Conservation (phyloP, 2,329 filamentous ascomycete species). For the Dissoconium aciculare region DNA sequence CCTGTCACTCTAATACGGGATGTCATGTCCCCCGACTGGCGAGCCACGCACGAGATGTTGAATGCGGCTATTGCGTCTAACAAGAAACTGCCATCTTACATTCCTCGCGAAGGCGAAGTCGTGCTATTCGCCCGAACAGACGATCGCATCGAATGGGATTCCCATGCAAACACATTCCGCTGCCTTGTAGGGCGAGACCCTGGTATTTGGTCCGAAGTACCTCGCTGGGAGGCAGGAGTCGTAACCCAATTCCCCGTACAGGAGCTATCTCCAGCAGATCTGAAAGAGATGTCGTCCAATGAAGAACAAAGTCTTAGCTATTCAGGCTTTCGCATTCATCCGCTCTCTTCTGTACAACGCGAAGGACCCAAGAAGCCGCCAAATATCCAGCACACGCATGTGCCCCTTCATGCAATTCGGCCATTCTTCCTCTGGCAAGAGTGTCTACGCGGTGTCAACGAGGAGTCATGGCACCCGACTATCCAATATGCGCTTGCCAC, state of each 20-base stretch:
- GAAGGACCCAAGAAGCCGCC: conserved; percentile 33
- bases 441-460: conserved; percentile 29
- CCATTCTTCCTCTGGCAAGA: conserved; percentile 41
- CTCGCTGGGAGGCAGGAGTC: conserved; percentile 43
- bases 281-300: conserved; percentile 28
- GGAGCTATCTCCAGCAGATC: conserved; percentile 29
- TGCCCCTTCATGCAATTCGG: conserved; percentile 38
- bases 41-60: conserved; percentile 33
- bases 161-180: conserved; percentile 1
- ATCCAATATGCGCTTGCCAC: conserved; percentile 39
- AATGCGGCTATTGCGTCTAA: conserved; percentile 29
- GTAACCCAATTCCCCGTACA: conserved; percentile 38
- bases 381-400: conserved; percentile 41
- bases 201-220: conserved; percentile 14
- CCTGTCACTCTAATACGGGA: conserved; percentile 36
- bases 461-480: conserved; percentile 36
- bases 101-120: conserved; percentile 42
- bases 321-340: conserved; percentile 44
- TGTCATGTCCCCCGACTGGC: conserved; percentile 41
- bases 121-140: conserved; percentile 36
- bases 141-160: conserved; percentile 21
- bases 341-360: conserved; percentile 31
- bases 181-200: conserved; percentile 1
- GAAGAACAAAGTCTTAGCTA: conserved; percentile 31
- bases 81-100: conserved; percentile 33